A percentile compares a stretch with the other conserved stretches of the same genome.
Conservation (phyloP, 2,329 filamentous ascomycete species). For the Penicillium olsonii region DNA sequence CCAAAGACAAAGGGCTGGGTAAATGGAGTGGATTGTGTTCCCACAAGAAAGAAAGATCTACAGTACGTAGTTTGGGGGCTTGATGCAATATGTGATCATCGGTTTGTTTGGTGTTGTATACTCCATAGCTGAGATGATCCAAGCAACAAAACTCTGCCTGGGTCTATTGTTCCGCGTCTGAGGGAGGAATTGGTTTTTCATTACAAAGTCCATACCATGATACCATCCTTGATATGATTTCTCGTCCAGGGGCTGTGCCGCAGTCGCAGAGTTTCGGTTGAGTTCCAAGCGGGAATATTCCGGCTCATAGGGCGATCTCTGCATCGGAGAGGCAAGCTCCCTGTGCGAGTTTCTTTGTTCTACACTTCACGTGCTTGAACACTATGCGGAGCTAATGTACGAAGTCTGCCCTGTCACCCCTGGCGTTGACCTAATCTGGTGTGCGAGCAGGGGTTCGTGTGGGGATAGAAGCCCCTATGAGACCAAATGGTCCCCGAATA, state of each 20-base stretch:
- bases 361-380: slow-evolving; percentile 3
- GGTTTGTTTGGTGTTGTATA: slow-evolving; percentile 5
- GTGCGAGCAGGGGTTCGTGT: slow-evolving; percentile 6
- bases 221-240: too few species aligned
- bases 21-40: slow-evolving; percentile 8
- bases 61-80: slow-evolving; percentile 10
- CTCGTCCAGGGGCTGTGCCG: slow-evolving; percentile 3
- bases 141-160: neutral
- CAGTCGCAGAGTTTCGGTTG: neutral
- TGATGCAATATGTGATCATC: slow-evolving; percentile 14
- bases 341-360: slow-evolving; percentile 2
- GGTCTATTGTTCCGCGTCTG: neutral
- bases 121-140: neutral
- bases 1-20: slow-evolving; percentile 19
- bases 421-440: neutral
- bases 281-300: slow-evolving; percentile 1
- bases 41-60: slow-evolving; percentile 7
- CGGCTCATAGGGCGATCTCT: neutral
- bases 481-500: neutral
- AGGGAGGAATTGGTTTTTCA: too few species aligned
- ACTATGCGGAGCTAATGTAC: slow-evolving; percentile 8
- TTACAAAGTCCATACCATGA: too few species aligned
- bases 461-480: slow-evolving; percentile 3
- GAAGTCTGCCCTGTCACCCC: slow-evolving; percentile 3
- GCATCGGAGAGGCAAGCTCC: neutral